Conservation (phyloP, 192 early-diverging fungal species). For the Polychytrium aggregatum region DNA sequence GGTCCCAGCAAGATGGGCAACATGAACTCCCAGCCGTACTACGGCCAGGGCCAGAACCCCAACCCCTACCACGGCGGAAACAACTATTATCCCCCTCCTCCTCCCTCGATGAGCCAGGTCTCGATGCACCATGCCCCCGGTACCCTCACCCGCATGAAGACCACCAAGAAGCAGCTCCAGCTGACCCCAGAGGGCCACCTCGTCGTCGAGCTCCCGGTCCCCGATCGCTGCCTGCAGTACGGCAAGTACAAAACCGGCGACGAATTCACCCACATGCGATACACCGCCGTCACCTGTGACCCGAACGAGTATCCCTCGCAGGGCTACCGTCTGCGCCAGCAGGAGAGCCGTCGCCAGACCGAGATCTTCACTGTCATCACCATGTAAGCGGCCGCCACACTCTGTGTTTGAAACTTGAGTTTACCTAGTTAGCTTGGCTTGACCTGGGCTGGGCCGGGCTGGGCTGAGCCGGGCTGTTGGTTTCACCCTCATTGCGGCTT, state of each 20-base stretch:
- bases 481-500: too few species aligned
- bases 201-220: conserved; percentile 29
- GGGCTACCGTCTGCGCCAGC: conserved; percentile 60
- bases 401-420: background rate
- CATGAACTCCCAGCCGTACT: too few species aligned
- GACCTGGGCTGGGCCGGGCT: background rate
- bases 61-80: too few species aligned
- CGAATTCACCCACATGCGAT: conserved; percentile 89
- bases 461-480: background rate
- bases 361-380: conserved; percentile 90
- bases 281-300: conserved; percentile 84
- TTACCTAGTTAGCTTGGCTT: too few species aligned
- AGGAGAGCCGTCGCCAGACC: conserved; percentile 60
- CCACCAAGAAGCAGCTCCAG: too few species aligned
- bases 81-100: too few species aligned
- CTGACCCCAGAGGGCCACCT: conserved; percentile 34
- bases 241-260: conserved; percentile 42
- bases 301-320: conserved; percentile 61
- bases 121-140: too few species aligned
- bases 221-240: conserved; percentile 15
- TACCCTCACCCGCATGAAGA: too few species aligned
- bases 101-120: too few species aligned
- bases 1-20: too few species aligned
- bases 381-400: conserved; percentile 62
- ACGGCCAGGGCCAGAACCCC: too few species aligned